Evolutionary conservation across 2,329 filamentous ascomycete genomes (phyloP).

Genomic region (Raffaelea deltoideospora): DNA sequence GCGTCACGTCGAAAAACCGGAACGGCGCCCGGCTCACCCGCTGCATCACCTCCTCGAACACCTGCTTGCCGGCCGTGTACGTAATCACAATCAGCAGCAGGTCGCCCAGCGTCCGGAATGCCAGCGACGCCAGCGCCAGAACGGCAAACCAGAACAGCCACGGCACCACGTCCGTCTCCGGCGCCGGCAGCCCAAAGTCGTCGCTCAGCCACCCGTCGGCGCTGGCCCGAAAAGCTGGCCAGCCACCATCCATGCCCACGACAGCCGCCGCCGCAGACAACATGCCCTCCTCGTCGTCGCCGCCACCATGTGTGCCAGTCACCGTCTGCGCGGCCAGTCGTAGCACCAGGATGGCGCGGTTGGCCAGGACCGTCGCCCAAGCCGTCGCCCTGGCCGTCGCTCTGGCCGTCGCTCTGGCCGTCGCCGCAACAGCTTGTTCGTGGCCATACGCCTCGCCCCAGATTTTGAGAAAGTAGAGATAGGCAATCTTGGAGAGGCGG

Average conservation of each 20-base stretch:
- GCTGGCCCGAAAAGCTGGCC: too few relatives aligned
- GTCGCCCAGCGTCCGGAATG: constrained; percentile 46
- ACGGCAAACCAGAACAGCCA: constrained; percentile 61
- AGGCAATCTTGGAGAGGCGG: constrained; percentile 47
- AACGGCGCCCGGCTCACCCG: constrained; percentile 70
- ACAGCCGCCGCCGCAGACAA: not conserved
- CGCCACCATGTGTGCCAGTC: too few relatives aligned
- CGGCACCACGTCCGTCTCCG: constrained; percentile 48
- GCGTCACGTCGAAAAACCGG: constrained; percentile 82
- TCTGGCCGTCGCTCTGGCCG: too few relatives aligned
- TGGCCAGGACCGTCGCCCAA: not conserved
- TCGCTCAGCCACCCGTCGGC: constrained; percentile 11
- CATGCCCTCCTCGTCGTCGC: too few relatives aligned
- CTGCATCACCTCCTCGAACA: constrained; percentile 60
- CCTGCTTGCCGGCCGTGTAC: constrained; percentile 58
- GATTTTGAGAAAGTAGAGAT: constrained; percentile 70
- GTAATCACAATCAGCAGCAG: constrained; percentile 61
- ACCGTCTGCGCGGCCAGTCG: not conserved
- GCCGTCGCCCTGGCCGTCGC: too few relatives aligned
- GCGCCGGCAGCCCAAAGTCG: constrained; percentile 43
- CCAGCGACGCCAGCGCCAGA: constrained; percentile 45
- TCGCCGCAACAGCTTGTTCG: too few relatives aligned
- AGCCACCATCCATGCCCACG: too few relatives aligned
- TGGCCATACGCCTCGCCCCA: constrained; percentile 64
- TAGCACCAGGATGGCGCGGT: not conserved